Conservation (phyloP, 2,329 filamentous ascomycete genomes). For the Beauveria scarabaeidicola region DNA sequence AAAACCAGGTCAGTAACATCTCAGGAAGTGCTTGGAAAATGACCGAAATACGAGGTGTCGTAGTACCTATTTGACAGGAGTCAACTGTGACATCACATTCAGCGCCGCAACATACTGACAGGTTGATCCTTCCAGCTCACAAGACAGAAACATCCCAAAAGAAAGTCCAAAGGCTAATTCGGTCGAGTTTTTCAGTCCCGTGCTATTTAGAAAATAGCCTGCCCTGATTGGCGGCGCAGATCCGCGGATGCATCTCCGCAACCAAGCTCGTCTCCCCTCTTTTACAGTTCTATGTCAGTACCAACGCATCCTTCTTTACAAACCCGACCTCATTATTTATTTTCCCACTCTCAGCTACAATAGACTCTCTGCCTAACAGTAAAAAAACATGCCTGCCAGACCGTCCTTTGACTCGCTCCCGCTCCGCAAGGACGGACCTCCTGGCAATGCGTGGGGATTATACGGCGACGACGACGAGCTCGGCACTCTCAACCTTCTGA, state of each 20-base stretch:
- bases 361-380: too few relatives aligned
- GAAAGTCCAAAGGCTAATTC: too few relatives aligned
- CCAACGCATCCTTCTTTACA: neutral
- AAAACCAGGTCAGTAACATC: neutral
- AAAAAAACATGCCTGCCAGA: neutral
- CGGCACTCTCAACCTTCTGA: conserved; percentile 47
- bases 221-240: neutral
- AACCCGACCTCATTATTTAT: neutral
- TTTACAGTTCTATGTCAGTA: neutral
- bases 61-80: neutral
- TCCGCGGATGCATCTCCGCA: neutral
- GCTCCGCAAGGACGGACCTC: conserved; percentile 38
- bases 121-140: too few relatives aligned
- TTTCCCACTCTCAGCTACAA: neutral
- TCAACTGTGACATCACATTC: too few relatives aligned
- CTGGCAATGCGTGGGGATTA: conserved; percentile 48
- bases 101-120: too few relatives aligned
- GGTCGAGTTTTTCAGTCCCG: too few relatives aligned
- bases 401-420: conserved; percentile 38
- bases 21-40: too few relatives aligned
- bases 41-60: neutral
- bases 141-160: too few relatives aligned
- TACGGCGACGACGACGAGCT: conserved; percentile 43
- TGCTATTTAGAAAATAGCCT: too few relatives aligned
- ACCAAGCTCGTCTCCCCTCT: neutral